Evolutionary conservation across 2,329 filamentous ascomycete genomes (phyloP), one percentile per base, ranked within the genome.

Genomic region (Fusarium sp.): DNA sequence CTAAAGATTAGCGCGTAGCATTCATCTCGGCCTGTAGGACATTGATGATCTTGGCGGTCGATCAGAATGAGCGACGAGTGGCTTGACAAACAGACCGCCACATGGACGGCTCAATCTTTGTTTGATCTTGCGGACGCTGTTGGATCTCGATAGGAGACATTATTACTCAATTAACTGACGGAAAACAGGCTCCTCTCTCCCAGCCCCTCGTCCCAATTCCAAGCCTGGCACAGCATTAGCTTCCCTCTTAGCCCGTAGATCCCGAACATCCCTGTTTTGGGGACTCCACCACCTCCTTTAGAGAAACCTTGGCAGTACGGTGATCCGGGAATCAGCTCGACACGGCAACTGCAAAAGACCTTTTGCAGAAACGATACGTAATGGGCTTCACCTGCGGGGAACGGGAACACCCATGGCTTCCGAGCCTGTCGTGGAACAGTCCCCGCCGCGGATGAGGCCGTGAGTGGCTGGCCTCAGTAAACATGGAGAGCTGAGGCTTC

Each of bases 401-500:
- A 18, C 27, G 41, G 44, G 55, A 52, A 40, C 23, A 51, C 13
- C 46, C 37, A 59, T 18, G 15, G 44, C 37, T 44, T 51, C 34
- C 37, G 55, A 41, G 16, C 55, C 46, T 59, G 55, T 59, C 13
- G 55, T 59, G 46, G 23, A 44, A 51, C 50, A 12, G 34, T 34
- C 51, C 51, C 51, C 23, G 51, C 51, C 15, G 36, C 16, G n/a
- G 13, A 16, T 10, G 31, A 23, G 5, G 34, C 43, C 16, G 10
- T 51, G 40, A 62, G n/a, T 62, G 62, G 58, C 34, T 46, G 23
- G 23, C 23, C 23, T 23, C 23, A 23, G 3, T 4, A 5, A 23
- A 36, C 13, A 53, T 59, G 44, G 46, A 23, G 46, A 59, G 56
- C 56, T 50, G 44, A 43, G 36, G 23, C 18, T n/a, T 50, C 59